Evolutionary conservation across 306 rosid genomes (phyloP), one percentile per base, ranked within the genome.

Genomic region (Boehmeria nivea): DNA sequence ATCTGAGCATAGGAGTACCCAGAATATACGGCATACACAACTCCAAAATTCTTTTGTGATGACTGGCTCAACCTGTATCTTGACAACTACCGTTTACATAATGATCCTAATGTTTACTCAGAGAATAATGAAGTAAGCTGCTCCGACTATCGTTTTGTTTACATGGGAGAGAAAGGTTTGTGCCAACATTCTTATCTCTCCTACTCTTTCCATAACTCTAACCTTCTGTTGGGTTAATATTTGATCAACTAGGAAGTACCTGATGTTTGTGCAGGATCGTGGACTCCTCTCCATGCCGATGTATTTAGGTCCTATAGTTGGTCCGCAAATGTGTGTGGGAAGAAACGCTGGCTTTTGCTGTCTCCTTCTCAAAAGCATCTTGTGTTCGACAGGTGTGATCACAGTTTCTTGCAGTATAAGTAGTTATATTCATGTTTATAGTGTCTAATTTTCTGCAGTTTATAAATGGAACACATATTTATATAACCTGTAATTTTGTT

Each of bases 201-300:
- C 57, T 50, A 48, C 31, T 33, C 46, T 33, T 44, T 14, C 4
- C 28, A 66, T 43, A 25, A 40, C 10, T 16, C 17, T 56, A 36
- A 15, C 28, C 28, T 1, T 43, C 17, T 52, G 8, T 43, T 50
- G 39, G 24, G 40, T 52, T 43, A 37, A 49, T 43, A 19, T 52
- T 54, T 39, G 28, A 49, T 24, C 45, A 50, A 23, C 44, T 5
- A 5, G 51, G 70, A 59, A 73, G 64, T 25, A 58, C 39, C 38
- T 49, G 54, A 27, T 80, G 56, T 65, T 70, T 57, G 54, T 20
- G 74, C 76, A 87, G 99, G 89, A 60, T 80, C 99, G 67, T 87
- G 96, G 99, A 91, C 99, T 68, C 96, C 93, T 65, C 85, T 91
- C 67, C 96, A 91, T 53, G 95, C 99, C 48, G 99, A 91, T 71